phyloP scores from a whole-genome alignment of 2,329 filamentous ascomycete genomes.

The Venturia asperata region DNA sequence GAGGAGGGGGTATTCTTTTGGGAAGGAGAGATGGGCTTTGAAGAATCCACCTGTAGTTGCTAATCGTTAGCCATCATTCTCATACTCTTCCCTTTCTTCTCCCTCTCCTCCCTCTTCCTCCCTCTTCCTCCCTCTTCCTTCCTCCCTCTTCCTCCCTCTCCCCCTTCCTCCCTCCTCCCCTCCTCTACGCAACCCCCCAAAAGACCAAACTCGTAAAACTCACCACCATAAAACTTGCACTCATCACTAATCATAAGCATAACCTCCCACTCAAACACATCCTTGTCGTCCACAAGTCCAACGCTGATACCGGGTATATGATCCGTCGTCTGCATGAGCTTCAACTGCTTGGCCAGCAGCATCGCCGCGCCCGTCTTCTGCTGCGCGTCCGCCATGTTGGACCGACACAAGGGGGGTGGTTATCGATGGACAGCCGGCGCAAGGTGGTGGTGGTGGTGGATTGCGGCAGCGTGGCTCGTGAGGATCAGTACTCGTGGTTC shows the following conservation, averaged over 20 bases:
- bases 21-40: slow-evolving; percentile 76
- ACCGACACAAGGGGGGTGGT: no score
- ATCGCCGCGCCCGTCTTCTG: slow-evolving; percentile 46
- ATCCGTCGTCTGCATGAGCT: slow-evolving; percentile 86
- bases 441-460: neutral
- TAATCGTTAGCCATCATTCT: neutral
- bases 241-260: slow-evolving; percentile 98
- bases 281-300: slow-evolving; percentile 72
- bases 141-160: no score
- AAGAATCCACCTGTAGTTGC: slow-evolving; percentile 81
- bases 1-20: slow-evolving; percentile 74
- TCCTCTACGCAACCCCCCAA: neutral
- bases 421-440: neutral
- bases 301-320: slow-evolving; percentile 93
- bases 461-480: neutral
- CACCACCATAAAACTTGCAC: slow-evolving; percentile 88
- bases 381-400: slow-evolving; percentile 3
- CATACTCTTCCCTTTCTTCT: no score
- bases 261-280: slow-evolving; percentile 96
- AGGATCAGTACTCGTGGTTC: no score
- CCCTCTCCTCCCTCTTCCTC: no score
- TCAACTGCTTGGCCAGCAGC: slow-evolving; percentile 77
- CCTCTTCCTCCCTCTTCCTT: no score
- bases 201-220: slow-evolving; percentile 27
- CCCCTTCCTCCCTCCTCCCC: neutral